Conservation (phyloP, 768 basidiomycete genomes). For the Lentinus tigrinus region DNA sequence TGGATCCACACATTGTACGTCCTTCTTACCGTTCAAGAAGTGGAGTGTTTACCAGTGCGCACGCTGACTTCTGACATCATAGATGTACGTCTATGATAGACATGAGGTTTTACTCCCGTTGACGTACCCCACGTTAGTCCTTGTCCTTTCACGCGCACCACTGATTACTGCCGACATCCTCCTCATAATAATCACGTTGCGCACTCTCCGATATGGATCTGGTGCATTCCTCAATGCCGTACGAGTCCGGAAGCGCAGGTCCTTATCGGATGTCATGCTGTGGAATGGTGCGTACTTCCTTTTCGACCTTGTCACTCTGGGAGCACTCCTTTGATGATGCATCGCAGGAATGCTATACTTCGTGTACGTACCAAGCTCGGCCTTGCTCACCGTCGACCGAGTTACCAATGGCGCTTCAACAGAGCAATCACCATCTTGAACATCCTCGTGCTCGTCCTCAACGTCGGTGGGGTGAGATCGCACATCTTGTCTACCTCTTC, state of each 20-base stretch:
- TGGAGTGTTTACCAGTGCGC: no score
- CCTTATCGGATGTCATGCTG: neutral
- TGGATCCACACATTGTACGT: no score
- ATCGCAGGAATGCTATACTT: neutral
- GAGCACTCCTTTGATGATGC: neutral
- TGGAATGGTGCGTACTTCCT: neutral
- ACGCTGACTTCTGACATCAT: no score
- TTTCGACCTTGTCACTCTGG: neutral
- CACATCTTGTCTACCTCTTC: neutral
- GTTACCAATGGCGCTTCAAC: neutral
- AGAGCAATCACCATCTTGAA: neutral
- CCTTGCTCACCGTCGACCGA: neutral
- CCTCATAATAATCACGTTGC: neutral
- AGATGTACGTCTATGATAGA: no score
- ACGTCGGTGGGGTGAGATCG: neutral
- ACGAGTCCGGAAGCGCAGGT: neutral
- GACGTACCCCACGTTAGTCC: neutral
- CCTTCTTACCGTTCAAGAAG: no score
- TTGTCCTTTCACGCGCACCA: neutral
- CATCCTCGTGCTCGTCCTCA: neutral
- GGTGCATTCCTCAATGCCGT: neutral
- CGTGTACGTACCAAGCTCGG: neutral
- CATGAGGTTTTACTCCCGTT: no score
- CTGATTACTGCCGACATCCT: neutral
- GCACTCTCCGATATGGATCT: neutral